Percentiles rank a stretch among this genome's conserved stretches.
Evolutionary conservation across 805 yeast genomes (phyloP).

Genomic region (Suhomyces canberraensis): DNA sequence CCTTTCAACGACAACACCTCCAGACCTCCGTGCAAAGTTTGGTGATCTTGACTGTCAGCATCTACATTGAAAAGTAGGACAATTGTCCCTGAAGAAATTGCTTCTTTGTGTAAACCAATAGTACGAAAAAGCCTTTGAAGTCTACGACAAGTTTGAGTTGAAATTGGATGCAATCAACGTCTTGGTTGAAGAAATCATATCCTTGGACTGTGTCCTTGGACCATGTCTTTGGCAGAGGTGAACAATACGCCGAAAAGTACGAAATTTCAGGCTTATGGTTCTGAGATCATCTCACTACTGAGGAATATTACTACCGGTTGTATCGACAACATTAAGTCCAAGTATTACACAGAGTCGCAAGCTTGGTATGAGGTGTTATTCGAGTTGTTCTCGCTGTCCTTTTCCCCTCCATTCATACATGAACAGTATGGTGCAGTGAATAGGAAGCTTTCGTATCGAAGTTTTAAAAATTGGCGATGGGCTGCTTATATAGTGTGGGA

Average conservation of each 20-base stretch:
- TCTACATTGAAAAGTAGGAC: slow-evolving; percentile 85
- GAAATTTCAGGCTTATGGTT: slow-evolving; percentile 88
- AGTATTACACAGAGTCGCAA: slow-evolving; percentile 18
- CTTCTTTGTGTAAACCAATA: slow-evolving; percentile 84
- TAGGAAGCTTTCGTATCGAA: slow-evolving; percentile 38
- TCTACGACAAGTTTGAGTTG: slow-evolving; percentile 80
- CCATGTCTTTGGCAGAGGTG: too few relatives aligned
- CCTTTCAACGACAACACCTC: slow-evolving; percentile 95
- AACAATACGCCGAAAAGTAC: slow-evolving; percentile 84
- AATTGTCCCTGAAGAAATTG: slow-evolving; percentile 88
- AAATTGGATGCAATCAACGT: slow-evolving; percentile 81
- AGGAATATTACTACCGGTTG: too few relatives aligned
- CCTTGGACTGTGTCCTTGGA: too few relatives aligned
- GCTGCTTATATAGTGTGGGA: neutral
- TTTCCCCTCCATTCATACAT: slow-evolving; percentile 41
- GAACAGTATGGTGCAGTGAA: slow-evolving; percentile 37
- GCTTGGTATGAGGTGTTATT: slow-evolving; percentile 35
- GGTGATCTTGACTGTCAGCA: slow-evolving; percentile 79
- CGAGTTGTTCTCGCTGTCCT: slow-evolving; percentile 30
- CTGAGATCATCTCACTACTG: too few relatives aligned
- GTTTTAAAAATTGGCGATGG: neutral
- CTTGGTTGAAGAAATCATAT: slow-evolving; percentile 86
- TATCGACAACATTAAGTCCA: slow-evolving; percentile 43
- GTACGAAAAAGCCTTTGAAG: slow-evolving; percentile 90
- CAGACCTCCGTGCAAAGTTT: slow-evolving; percentile 90